Conservation (phyloP, 2,329 filamentous ascomycete species). For the Zymoseptoria ardabiliae region DNA sequence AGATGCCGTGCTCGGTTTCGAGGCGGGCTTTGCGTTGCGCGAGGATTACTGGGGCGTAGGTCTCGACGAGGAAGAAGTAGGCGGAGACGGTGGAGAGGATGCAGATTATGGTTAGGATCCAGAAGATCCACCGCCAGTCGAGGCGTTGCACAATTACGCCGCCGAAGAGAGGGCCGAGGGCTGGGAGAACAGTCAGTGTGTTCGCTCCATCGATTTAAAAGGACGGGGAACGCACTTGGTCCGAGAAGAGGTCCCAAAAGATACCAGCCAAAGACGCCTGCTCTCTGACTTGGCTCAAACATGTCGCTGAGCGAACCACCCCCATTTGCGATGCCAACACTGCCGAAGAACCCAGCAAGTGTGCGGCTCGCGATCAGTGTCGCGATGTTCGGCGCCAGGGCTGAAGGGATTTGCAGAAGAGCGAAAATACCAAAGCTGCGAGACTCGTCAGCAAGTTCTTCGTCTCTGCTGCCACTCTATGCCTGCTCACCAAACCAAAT, state of each 20-base stretch:
- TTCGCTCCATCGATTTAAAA: not conserved
- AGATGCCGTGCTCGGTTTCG: slow-evolving; percentile 30
- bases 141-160: slow-evolving; percentile 39
- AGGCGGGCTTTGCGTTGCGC: slow-evolving; percentile 28
- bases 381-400: slow-evolving; percentile 41
- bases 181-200: not conserved
- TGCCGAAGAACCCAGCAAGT: slow-evolving; percentile 44
- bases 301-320: slow-evolving; percentile 48
- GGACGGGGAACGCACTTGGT: slow-evolving; percentile 6
- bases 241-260: slow-evolving; percentile 39
- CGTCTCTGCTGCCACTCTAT: not conserved
- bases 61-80: slow-evolving; percentile 40
- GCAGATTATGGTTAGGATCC: slow-evolving; percentile 39
- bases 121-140: slow-evolving; percentile 45
- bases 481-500: slow-evolving; percentile 28
- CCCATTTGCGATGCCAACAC: slow-evolving; percentile 45
- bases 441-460: not conserved
- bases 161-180: slow-evolving; percentile 37
- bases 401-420: slow-evolving; percentile 42
- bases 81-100: slow-evolving; percentile 35
- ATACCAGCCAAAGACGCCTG: slow-evolving; percentile 42
- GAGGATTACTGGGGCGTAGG: slow-evolving; percentile 38
- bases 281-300: slow-evolving; percentile 41
- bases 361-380: slow-evolving; percentile 40
- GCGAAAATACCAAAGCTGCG: slow-evolving; percentile 38